Evolutionary conservation across 176 grass and related monocot genomes (phyloP).

Genomic region (Zizania latifolia): DNA sequence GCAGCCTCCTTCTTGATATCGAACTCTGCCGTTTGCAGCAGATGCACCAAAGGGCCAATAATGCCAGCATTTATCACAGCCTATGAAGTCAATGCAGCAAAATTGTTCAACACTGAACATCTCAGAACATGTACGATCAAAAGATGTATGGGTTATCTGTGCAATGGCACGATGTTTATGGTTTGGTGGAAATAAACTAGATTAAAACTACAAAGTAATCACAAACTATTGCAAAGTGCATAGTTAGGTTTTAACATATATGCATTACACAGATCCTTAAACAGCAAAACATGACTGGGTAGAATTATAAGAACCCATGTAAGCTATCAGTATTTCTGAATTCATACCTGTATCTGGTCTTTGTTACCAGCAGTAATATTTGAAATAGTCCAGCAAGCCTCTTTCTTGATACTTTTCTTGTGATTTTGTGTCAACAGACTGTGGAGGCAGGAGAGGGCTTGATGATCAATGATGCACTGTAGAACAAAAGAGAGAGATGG

Average conservation of each 20-base stretch:
- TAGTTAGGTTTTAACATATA: background rate
- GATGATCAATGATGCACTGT: conserved; percentile 78
- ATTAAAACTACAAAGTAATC: background rate
- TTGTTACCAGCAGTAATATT: conserved; percentile 99
- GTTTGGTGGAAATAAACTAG: background rate
- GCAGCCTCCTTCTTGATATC: conserved; percentile 99
- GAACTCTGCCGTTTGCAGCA: conserved; percentile 95
- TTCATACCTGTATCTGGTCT: conserved; percentile 88
- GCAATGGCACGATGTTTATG: background rate
- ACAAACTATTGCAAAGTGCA: background rate
- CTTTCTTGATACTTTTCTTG: conserved; percentile 99
- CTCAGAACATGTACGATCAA: background rate
- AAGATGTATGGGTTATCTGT: background rate
- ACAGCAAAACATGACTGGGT: background rate
- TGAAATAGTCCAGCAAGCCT: conserved; percentile 97
- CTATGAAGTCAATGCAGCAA: conserved; percentile 38
- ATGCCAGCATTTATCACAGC: conserved; percentile 82
- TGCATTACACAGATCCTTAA: background rate
- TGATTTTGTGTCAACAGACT: conserved; percentile 80
- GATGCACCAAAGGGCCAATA: conserved; percentile 62
- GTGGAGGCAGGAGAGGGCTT: conserved; percentile 75
- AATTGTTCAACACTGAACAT: background rate
- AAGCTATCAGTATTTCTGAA: background rate
- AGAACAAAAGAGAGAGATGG: background rate
- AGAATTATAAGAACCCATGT: background rate